Conservation (phyloP, 192 early-diverging fungal genomes). For the Coemansia sp. region DNA sequence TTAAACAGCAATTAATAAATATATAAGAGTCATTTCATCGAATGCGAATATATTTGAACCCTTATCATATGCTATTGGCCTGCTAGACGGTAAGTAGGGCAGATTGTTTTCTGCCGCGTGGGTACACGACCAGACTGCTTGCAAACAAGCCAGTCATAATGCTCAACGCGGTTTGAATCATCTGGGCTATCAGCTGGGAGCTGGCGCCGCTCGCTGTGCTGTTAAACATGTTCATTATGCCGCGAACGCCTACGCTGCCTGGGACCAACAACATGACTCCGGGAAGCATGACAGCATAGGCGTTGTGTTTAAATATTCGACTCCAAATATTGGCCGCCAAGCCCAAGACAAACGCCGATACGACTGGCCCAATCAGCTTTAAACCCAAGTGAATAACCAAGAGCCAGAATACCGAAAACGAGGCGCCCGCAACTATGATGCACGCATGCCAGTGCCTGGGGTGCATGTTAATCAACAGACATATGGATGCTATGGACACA, state of each 20-base stretch:
- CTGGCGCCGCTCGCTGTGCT: conserved; percentile 32
- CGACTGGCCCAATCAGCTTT: conserved; percentile 53
- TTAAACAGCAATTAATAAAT: background rate
- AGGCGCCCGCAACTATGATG: conserved; percentile 57
- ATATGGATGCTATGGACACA: conserved; percentile 45
- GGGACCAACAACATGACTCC: conserved; percentile 80
- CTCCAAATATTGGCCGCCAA: conserved; percentile 69
- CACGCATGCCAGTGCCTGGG: conserved; percentile 64
- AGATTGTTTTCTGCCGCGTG: conserved; percentile 42
- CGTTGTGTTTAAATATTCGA: conserved; percentile 55
- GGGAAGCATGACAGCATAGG: conserved; percentile 69
- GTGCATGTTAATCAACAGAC: conserved; percentile 54
- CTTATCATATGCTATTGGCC: no score
- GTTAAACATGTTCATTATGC: conserved; percentile 57
- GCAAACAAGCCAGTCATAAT: conserved; percentile 64
- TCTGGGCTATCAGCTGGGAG: conserved; percentile 38
- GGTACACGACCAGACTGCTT: conserved; percentile 56
- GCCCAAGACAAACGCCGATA: conserved; percentile 71
- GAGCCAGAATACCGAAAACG: conserved; percentile 59
- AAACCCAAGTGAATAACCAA: conserved; percentile 54
- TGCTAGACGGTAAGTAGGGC: conserved; percentile 36
- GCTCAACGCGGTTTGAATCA: conserved; percentile 56
- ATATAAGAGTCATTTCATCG: background rate
- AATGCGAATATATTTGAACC: no score
- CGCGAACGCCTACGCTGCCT: conserved; percentile 66